phyloP scores from a whole-genome alignment of 2,329 filamentous ascomycete genomes.

The Emericellopsis cladophorae region DNA sequence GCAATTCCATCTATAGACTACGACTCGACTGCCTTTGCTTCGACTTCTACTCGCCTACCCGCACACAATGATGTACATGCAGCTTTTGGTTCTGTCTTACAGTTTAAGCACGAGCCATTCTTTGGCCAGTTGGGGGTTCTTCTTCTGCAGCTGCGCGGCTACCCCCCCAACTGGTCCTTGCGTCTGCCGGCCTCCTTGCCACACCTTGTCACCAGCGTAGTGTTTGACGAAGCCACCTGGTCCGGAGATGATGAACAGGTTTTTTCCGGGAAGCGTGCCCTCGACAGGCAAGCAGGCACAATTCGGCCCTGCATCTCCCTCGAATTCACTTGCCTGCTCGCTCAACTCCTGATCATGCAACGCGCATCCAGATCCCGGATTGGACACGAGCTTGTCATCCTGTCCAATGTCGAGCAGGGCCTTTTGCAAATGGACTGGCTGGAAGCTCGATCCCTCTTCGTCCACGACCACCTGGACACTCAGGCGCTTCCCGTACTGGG shows the following conservation, averaged over 20 bases:
- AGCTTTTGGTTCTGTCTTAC: constrained; percentile 11
- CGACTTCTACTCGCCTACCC: not conserved
- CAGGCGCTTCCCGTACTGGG: constrained; percentile 40
- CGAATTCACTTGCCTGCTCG: constrained; percentile 16
- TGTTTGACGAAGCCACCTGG: constrained; percentile 80
- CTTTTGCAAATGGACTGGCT: constrained; percentile 31
- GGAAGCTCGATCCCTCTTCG: constrained; percentile 59
- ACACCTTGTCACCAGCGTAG: constrained; percentile 69
- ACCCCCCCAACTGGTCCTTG: constrained; percentile 66
- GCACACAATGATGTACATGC: not conserved
- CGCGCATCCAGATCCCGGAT: constrained; percentile 9
- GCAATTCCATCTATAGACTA: no score
- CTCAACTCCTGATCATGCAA: constrained; percentile 18
- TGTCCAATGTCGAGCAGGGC: constrained; percentile 9
- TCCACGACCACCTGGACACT: constrained; percentile 70
- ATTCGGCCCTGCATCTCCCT: constrained; percentile 8
- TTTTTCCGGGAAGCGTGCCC: constrained; percentile 28
- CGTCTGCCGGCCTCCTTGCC: constrained; percentile 57
- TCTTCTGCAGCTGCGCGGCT: constrained; percentile 44
- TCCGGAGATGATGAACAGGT: constrained; percentile 73
- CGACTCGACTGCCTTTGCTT: not conserved
- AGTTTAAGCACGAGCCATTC: constrained; percentile 42
- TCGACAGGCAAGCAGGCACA: constrained; percentile 12
- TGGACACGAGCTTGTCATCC: constrained; percentile 2
- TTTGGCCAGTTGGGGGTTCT: constrained; percentile 17